Base-by-base conservation (phyloP, 139 green algal genomes). In the Asterochloris erici region DNA sequence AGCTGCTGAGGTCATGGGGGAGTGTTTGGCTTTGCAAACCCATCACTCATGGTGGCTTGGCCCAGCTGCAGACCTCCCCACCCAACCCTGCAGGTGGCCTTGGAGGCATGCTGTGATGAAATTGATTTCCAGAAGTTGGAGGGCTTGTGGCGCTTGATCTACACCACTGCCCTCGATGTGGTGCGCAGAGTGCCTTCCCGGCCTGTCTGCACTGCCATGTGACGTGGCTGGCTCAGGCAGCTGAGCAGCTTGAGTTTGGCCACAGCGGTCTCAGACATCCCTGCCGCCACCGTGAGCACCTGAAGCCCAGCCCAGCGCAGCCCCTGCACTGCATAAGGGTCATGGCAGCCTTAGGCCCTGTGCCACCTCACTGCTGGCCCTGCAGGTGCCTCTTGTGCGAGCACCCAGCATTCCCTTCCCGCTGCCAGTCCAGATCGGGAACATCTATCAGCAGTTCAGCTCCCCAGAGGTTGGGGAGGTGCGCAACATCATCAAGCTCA, bases 161-260 rank as follows among this genome's bases (percentile, higher is more conserved):
- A 90, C 77, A 92, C 87, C 19, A 92, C 87, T 23, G 89, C 89
- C 12, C 63, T 68, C 6, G 89, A 92, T 78, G 89, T 92, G 71
- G 75, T 91, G 73, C 23, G 82, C 38, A 19, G 0, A 17, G 0
- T 10, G 76, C 27, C 75, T 47, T 19, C 63, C 29, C 11, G 64
- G 69, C 23, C 38, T 54, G 38, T 54, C 4, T 54, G 38, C 38
- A 54, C 38, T 54, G 38, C 38, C 38, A 54, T 54, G 2, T 54
- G 38, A 54, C 38, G 38, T 6, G 38, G 38, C 38, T 54, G 38
- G n/a, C 38, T 54, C 4, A 54, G 38, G 38, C 38, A 54, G 38
- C 38, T 54, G 38, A 54, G 38, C 38, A 54, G 38, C 38, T 54
- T 54, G 38, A 54, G 38, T 6, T 54, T 2, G 38, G 38, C 38